Percentiles rank a stretch among this genome's conserved stretches.
Conservation (phyloP, 768 basidiomycete species). For the Suillus spraguei region DNA sequence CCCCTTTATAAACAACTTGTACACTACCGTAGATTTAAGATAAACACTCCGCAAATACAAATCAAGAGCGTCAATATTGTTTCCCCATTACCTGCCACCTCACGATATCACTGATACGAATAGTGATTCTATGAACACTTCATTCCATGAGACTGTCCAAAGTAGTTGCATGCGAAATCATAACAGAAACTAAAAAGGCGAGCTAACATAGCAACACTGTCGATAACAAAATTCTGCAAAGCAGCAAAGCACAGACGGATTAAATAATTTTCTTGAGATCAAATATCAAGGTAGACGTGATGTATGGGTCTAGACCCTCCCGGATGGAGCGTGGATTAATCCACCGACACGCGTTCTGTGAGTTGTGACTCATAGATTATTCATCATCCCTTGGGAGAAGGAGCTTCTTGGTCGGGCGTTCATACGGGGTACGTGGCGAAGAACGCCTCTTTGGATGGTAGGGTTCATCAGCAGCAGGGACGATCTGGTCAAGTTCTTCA, state of each 20-base stretch:
- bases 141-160: neutral
- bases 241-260: neutral
- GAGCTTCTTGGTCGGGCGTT: neutral
- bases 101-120: neutral
- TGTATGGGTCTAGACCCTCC: too few relatives aligned
- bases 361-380: neutral
- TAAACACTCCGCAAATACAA: neutral
- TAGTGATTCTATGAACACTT: neutral
- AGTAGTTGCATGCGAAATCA: neutral
- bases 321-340: neutral
- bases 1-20: neutral
- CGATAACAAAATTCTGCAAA: neutral
- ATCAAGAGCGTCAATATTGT: neutral
- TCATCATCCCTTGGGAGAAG: conserved; percentile 6
- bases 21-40: neutral
- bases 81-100: neutral
- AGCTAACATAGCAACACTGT: neutral
- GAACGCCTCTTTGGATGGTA: neutral
- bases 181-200: too few relatives aligned
- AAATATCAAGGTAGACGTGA: neutral
- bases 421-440: neutral
- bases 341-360: neutral
- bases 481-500: conserved; percentile 5
- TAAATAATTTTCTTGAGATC: neutral
- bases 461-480: neutral